Percentiles rank a stretch among this genome's conserved stretches.
Evolutionary conservation across 345 rosid species (phyloP).

Genomic region (Euphorbia tirucalli): DNA sequence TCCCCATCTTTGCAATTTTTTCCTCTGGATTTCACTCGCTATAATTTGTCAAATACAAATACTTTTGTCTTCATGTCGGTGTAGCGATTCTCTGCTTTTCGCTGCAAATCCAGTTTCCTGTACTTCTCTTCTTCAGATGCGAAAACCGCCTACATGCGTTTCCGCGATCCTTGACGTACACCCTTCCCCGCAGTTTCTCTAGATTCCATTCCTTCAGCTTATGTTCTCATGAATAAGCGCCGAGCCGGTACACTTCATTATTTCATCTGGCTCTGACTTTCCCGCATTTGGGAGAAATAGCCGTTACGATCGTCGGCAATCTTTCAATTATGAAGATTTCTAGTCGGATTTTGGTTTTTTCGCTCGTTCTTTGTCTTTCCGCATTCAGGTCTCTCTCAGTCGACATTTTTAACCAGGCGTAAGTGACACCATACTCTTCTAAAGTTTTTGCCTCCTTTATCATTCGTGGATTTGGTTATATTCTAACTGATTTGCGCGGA

Average conservation of each 20-base stretch:
- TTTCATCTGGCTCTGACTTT: conserved; percentile 14
- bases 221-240: conserved; percentile 22
- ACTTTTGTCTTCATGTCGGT: neutral
- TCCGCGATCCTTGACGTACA: conserved; percentile 55
- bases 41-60: neutral
- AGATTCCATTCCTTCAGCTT: conserved; percentile 39
- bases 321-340: conserved; percentile 50
- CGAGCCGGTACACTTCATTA: conserved; percentile 13
- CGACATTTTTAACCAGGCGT: conserved; percentile 73
- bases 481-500: conserved; percentile 9
- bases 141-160: conserved; percentile 21
- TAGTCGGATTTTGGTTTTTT: conserved; percentile 31
- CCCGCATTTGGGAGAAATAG: conserved; percentile 32
- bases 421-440: conserved; percentile 32
- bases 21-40: neutral
- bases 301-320: conserved; percentile 22
- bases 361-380: conserved; percentile 40
- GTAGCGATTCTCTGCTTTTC: conserved; percentile 26
- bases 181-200: conserved; percentile 27
- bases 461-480: conserved; percentile 1
- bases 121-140: conserved; percentile 32
- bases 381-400: conserved; percentile 52
- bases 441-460: neutral
- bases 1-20: neutral
- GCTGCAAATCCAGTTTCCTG: conserved; percentile 14